A percentile compares a stretch with the other conserved stretches of the same genome.
Evolutionary conservation across 192 early-diverging fungal genomes (phyloP).

Genomic region (Phlyctochytrium bullatum): DNA sequence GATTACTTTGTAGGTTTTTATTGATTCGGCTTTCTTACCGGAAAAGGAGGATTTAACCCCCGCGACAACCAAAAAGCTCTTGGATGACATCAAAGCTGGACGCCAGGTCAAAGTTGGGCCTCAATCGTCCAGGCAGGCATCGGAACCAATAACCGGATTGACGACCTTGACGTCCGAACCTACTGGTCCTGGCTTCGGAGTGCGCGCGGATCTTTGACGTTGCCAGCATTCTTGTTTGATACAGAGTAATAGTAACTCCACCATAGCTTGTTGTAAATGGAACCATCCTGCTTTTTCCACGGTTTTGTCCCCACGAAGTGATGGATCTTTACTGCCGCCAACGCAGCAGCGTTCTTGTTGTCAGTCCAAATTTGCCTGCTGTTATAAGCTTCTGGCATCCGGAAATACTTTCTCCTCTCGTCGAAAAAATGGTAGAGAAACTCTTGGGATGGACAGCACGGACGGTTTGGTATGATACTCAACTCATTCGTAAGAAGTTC

Average conservation of each 20-base stretch:
- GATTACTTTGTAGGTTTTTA: slow-evolving; percentile 82
- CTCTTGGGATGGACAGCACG: slow-evolving; percentile 33
- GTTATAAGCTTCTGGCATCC: slow-evolving; percentile 25
- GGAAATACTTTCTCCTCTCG: slow-evolving; percentile 21
- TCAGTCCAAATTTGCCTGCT: slow-evolving; percentile 12
- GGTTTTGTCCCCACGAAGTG: slow-evolving; percentile 33
- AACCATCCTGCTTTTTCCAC: slow-evolving; percentile 26
- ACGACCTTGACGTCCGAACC: slow-evolving; percentile 86
- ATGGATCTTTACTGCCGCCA: slow-evolving; percentile 17
- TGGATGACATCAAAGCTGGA: slow-evolving; percentile 85
- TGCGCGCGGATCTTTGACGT: slow-evolving; percentile 41
- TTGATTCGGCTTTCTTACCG: slow-evolving; percentile 12
- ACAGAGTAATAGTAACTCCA: slow-evolving; percentile 17
- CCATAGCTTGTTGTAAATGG: slow-evolving; percentile 24
- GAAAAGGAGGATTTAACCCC: slow-evolving; percentile 91
- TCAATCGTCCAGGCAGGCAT: slow-evolving; percentile 77
- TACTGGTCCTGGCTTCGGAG: slow-evolving; percentile 85
- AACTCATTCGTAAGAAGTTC: slow-evolving; percentile 12
- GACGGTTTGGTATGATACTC: slow-evolving; percentile 25
- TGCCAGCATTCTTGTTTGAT: neutral
- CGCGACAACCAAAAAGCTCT: slow-evolving; percentile 80
- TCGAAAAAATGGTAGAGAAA: slow-evolving; percentile 35
- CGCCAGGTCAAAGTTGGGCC: slow-evolving; percentile 74
- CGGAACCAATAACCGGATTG: slow-evolving; percentile 79
- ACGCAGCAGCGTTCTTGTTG: neutral